A percentile compares a stretch with the other conserved stretches of the same genome.
phyloP scores from a whole-genome alignment of 108 stramenopile genomes.

The Cylindrotheca fusiformis region DNA sequence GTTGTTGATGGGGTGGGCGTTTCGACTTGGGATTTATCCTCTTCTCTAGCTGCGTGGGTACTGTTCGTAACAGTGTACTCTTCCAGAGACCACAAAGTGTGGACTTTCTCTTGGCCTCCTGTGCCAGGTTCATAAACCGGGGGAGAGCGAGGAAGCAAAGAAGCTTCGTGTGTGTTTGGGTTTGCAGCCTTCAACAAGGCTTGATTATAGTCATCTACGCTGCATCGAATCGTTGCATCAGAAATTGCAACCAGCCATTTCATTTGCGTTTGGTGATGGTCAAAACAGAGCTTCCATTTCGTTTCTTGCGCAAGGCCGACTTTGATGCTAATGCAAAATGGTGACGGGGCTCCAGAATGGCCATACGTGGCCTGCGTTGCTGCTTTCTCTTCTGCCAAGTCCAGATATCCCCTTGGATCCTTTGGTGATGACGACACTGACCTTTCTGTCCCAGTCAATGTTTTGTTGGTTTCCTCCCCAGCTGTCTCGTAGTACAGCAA shows the following conservation, averaged over 20 bases:
- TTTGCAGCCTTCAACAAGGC: slow-evolving; percentile 32
- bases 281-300: slow-evolving; percentile 66
- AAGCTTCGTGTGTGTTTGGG: slow-evolving; percentile 12
- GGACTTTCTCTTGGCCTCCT: neutral
- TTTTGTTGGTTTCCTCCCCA: slow-evolving; percentile 1
- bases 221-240: slow-evolving; percentile 48
- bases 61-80: neutral
- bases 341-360: slow-evolving; percentile 51
- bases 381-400: slow-evolving; percentile 55
- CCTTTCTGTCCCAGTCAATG: slow-evolving; percentile 11
- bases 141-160: neutral
- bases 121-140: slow-evolving; percentile 26
- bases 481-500: slow-evolving; percentile 39
- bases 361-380: slow-evolving; percentile 39
- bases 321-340: slow-evolving; percentile 49
- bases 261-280: slow-evolving; percentile 45
- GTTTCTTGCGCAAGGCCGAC: slow-evolving; percentile 40
- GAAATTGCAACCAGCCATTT: slow-evolving; percentile 57
- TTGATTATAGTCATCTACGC: slow-evolving; percentile 49
- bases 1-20: slow-evolving; percentile 1
- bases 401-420: slow-evolving; percentile 46
- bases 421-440: slow-evolving; percentile 4
- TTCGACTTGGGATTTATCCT: slow-evolving; percentile 6
- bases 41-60: neutral
- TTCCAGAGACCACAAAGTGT: neutral